Base-by-base conservation (phyloP, 805 yeast genomes). In the Nakazawaea populi region DNA sequence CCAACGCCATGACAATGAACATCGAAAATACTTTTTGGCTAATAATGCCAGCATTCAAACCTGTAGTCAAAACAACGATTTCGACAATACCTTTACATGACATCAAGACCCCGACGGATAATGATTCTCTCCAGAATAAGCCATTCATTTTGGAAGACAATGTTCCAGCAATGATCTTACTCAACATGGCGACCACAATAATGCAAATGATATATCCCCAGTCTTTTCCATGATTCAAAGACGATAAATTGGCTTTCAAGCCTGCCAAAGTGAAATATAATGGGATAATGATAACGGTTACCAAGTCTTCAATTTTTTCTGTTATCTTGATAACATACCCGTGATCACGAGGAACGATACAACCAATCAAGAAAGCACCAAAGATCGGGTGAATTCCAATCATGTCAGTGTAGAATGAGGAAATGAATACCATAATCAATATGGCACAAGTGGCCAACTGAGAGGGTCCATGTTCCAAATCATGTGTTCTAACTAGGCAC, bases 81-180 rank as follows among this genome's bases (percentile, higher is more conserved):
- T 87, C 95, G 28, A 87, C 94, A 55, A 87, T 85, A 66, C 96
- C 96, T 66, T 87, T 87, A 74, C 96, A 87, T 6, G 92, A 85
- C 94, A 87, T 87, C 57, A 87, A 71, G 28, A 85, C 77, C 48
- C 95, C 96, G 38, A 86, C 92, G 2, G 91, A 74, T 36, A 82
- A 63, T 2, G 89, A 78, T 63, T 87, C 94, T 62, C 91, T 76
- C 86, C 87, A 83, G 46, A 73, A 73, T 46, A 87, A 66, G 1
- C 86, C 87, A 62, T 75, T 76, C 40, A 79, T 52, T 56, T 75
- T 81, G 2, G 91, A 84, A 38, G 85, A 83, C 10, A 82, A 54
- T 34, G 79, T 67, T 3, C 94, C 94, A 11, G 94, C 90, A 32
- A 70, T 53, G 4, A 87, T 66, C 62, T 87, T 87, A 10, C 89